Base-by-base conservation (phyloP, 805 yeast species). In the Debaryomyces castellii region DNA sequence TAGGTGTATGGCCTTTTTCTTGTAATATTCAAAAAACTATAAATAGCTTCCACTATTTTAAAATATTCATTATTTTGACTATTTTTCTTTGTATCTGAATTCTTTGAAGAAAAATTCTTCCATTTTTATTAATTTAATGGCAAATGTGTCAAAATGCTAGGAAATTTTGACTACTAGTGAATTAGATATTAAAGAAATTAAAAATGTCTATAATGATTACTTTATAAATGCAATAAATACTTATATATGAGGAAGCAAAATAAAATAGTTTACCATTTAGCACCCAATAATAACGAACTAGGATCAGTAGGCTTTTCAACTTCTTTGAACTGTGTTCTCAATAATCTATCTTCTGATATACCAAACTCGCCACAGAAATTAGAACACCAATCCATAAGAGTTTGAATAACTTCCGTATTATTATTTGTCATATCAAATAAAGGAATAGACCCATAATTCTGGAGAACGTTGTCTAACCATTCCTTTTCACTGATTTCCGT, bases 251-350 rank as follows among this genome's bases (percentile, higher is more conserved):
- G 33, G 33, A 16, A 10, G 14, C 3, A 20, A 12, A 9, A 1
- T 2, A 3, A 18, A 12, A 20, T 11, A n/a, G n/a, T 10, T 56
- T 56, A 81, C 87, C 87, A 81, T 49, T 76, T 80, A 12, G 80
- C 77, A 3, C 84, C 84, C 21, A 81, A 66, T 41, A 81, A 60
- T 12, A 76, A 61, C 6, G 76, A 60, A 20, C 68, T 61, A 3
- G 74, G 71, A 51, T 78, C 83, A 4, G 73, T 73, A 9, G 81
- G 76, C 50, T 75, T 71, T 42, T 77, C 83, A 40, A 81, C 80
- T 36, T 66, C 75, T 37, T 66, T 67, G 60, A 81, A 81, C 46
- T 69, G 65, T 2, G 82, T 77, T 39, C 67, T 62, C 47, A 72
- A 56, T 40, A 81, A 50, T 49, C 84, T 64, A 17, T 60, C 54